A percentile compares a stretch with the other conserved stretches of the same genome.
phyloP scores from a whole-genome alignment of 257 asterid species.

The Fraxinus quadrangulata region DNA sequence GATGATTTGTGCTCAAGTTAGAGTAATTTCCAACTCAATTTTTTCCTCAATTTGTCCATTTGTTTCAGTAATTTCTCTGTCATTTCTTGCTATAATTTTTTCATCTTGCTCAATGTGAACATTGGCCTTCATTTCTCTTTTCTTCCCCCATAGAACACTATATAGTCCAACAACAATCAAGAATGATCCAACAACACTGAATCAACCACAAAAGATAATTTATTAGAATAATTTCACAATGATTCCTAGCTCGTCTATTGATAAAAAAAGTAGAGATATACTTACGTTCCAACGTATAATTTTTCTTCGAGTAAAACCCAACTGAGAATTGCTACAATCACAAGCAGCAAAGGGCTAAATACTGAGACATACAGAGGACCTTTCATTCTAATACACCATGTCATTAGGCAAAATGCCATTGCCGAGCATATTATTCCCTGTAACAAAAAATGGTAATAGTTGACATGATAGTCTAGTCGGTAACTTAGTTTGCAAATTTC shows the following conservation, averaged over 20 bases:
- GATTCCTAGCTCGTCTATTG: background rate
- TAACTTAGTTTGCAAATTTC: too few species aligned
- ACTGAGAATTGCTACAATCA: slow-evolving; percentile 79
- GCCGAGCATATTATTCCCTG: slow-evolving; percentile 86
- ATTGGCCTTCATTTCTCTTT: slow-evolving; percentile 35
- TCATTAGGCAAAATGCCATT: slow-evolving; percentile 65
- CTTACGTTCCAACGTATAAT: slow-evolving; percentile 71
- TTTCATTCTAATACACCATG: slow-evolving; percentile 76
- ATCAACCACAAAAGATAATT: background rate
- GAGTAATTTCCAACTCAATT: background rate
- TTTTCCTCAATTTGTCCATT: background rate
- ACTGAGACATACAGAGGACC: slow-evolving; percentile 86
- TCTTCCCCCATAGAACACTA: slow-evolving; percentile 84
- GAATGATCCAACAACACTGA: slow-evolving; percentile 66
- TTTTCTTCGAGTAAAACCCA: slow-evolving; percentile 84
- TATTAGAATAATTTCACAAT: too few species aligned
- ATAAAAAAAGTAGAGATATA: background rate
- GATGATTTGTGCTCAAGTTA: background rate
- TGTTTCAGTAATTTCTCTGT: background rate
- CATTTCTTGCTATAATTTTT: background rate
- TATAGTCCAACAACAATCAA: slow-evolving; percentile 72
- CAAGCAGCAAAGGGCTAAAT: slow-evolving; percentile 80
- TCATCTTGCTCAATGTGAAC: background rate
- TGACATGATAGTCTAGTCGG: too few species aligned
- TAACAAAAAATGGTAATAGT: background rate